Evolutionary conservation across 2,329 filamentous ascomycete species (phyloP), one percentile per base, ranked within the genome.

Genomic region (Epichloe brachyelytri): DNA sequence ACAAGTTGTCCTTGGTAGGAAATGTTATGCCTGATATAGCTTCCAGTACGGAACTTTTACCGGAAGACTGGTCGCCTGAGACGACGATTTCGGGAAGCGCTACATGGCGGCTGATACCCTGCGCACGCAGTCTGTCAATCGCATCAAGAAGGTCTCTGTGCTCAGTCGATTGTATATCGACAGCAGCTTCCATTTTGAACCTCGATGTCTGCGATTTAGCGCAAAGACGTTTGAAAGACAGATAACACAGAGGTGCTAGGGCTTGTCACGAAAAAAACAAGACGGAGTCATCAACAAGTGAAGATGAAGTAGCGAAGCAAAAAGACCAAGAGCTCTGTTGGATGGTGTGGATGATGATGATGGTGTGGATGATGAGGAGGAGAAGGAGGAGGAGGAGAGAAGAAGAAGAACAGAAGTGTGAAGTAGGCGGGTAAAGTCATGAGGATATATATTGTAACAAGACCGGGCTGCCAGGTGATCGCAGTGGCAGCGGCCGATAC

Each of bases 31-130:
- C 72, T 0, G 80, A 80, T 40, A 85, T 78, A 1, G 78, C 80
- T 57, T 85, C 78, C 0, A 85, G 71, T 0, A 83, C 78, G 0
- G 79, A 83, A 50, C 77, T 82, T 60, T 85, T 85, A 4, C 80
- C 80, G 1, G 75, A 73, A 0, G 75, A 80, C 56, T 83, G 78
- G 52, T 82, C 75, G 3, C 80, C 80, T 46, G 74, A 77, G 8
- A 83, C 77, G 30, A 83, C 73, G 52, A 74, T 71, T 53, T 74
- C 65, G 0, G 71, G 72, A 0, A 73, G 61, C 15, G 65, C 65
- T 17, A 75, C 62, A 51, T 56, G 49, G 17, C 34, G 43, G 39
- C 40, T 46, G 17, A 57, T 44, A 4, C 51, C 46, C 17, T 51
- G 34, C 7, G 53, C 26, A 11, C 53, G 51, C 26, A 56, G 48